Base-by-base conservation (phyloP, 192 early-diverging fungal genomes). In the Gigaspora rosea region DNA sequence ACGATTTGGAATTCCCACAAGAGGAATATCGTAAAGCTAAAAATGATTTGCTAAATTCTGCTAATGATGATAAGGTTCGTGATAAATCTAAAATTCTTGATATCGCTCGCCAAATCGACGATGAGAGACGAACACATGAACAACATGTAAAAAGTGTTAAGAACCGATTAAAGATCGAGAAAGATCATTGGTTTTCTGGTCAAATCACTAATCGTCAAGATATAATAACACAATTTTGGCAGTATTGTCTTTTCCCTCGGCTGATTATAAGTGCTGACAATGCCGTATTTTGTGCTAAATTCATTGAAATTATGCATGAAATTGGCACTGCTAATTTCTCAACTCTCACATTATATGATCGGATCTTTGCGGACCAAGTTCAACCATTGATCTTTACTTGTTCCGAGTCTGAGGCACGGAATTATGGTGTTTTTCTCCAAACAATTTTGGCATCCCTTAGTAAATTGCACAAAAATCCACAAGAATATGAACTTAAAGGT, bases 161-260 rank as follows among this genome's bases (percentile, higher is more conserved):
- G 69, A 77, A 72, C 57, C 49, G 86, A 75, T 73, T 86, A 15
- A 71, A 82, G 36, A 68, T 63, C 2, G 89, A 88, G 56, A 88
- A 83, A 61, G 63, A 75, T 18, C 80, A 85, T 16, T 90, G 85
- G 85, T 87, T 90, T 57, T 61, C 67, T 9, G 59, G 76, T 5
- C 71, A 81, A 84, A 78, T 80, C 12, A 41, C 79, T 0, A 81
- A 86, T 7, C 83, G 86, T 6, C 64, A 77, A 7, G 82, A 84
- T 1, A 76, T 88, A 9, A 82, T 86, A 46, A 76, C 74, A 0
- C 78, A 80, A 16, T 78, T 92, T 6, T 83, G 94, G 15, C 93
- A 95, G 69, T 85, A 89, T 77, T 95, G 94, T 76, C 76, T 96
- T 33, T 84, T 86, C 41, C 94, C 94, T 22, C 85, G 95, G 36